A percentile compares a stretch with the other conserved stretches of the same genome.
Evolutionary conservation across 1,284 basidiomycete genomes (phyloP).

Genomic region (Irpex rosettiformis): DNA sequence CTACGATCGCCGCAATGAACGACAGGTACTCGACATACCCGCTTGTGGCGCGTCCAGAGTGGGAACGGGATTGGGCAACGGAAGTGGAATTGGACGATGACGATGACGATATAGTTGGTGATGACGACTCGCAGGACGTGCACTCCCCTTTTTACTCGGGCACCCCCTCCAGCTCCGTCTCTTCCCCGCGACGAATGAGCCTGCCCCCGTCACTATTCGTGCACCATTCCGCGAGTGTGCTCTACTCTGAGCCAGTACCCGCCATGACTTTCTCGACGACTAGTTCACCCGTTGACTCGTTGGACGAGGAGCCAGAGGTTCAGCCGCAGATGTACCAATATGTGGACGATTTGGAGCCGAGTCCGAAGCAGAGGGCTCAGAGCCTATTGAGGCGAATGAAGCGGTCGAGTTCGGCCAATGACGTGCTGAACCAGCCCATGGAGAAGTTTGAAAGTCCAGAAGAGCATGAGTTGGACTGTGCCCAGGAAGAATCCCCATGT

Average conservation of each 20-base stretch:
- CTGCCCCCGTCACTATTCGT: constrained; percentile 10
- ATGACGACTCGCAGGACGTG: constrained; percentile 23
- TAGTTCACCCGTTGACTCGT: constrained; percentile 24
- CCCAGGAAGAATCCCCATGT: background rate
- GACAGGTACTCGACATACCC: constrained; percentile 24
- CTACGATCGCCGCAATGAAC: constrained; percentile 1
- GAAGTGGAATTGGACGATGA: constrained; percentile 28
- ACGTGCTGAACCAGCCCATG: background rate
- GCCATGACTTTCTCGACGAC: constrained; percentile 22
- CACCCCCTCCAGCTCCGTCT: constrained; percentile 3
- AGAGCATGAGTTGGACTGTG: constrained; percentile 5
- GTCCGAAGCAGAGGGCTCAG: constrained; percentile 5
- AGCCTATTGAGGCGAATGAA: constrained; percentile 7
- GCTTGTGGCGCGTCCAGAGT: constrained; percentile 25
- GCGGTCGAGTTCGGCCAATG: background rate
- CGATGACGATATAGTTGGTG: constrained; percentile 26
- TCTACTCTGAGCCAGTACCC: constrained; percentile 5
- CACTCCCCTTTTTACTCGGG: constrained; percentile 23
- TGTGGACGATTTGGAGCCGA: constrained; percentile 11
- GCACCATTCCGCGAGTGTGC: background rate
- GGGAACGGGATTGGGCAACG: constrained; percentile 31
- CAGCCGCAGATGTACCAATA: constrained; percentile 10
- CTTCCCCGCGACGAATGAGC: constrained; percentile 14
- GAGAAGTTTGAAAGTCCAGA: background rate
- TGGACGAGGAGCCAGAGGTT: constrained; percentile 23